Percentiles rank a stretch among this genome's conserved stretches.
These are phyloP conservation scores for Ceratopteris richardii DNA, from an alignment of 75 land plant genomes.

Conservation along the genomic window DNA sequence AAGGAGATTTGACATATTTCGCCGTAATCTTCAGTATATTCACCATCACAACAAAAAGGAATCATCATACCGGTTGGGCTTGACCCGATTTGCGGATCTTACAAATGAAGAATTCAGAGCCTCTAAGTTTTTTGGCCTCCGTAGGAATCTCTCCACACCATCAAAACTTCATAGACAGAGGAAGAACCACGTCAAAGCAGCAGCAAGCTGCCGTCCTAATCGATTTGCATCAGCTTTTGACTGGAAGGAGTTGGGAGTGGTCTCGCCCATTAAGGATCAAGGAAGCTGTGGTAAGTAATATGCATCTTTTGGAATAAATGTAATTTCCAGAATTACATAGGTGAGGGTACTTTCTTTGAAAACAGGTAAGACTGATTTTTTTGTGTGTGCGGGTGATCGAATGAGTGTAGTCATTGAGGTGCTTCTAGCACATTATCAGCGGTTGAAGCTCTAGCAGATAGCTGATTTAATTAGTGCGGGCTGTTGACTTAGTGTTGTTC, in stretches of 20 bases:
- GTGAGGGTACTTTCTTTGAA: no score
- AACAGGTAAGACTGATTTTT: no score
- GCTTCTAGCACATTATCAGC: no score
- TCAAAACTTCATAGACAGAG: not conserved
- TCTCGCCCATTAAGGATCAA: slow-evolving; percentile 58
- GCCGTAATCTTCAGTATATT: slow-evolving; percentile 40
- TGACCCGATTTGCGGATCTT: slow-evolving; percentile 69
- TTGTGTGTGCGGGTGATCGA: no score
- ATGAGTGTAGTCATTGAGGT: no score
- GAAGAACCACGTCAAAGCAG: slow-evolving; percentile 1
- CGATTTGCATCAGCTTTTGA: slow-evolving; percentile 45
- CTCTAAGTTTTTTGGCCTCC: slow-evolving; percentile 26
- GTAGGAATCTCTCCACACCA: not conserved
- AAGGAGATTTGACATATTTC: slow-evolving; percentile 35
- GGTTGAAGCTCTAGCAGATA: no score
- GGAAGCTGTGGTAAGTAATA: slow-evolving; percentile 62
- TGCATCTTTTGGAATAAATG: no score
- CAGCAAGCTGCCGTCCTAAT: slow-evolving; percentile 9
- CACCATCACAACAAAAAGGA: slow-evolving; percentile 37
- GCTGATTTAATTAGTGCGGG: no score
- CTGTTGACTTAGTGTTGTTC: no score
- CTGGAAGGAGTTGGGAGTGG: slow-evolving; percentile 68
- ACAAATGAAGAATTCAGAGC: slow-evolving; percentile 57
- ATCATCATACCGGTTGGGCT: slow-evolving; percentile 40
- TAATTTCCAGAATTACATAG: no score